Percentiles rank a stretch among this genome's conserved stretches.
Evolutionary conservation across 176 grass and related monocot genomes (phyloP).

Genomic region (Aechmea fasciata): DNA sequence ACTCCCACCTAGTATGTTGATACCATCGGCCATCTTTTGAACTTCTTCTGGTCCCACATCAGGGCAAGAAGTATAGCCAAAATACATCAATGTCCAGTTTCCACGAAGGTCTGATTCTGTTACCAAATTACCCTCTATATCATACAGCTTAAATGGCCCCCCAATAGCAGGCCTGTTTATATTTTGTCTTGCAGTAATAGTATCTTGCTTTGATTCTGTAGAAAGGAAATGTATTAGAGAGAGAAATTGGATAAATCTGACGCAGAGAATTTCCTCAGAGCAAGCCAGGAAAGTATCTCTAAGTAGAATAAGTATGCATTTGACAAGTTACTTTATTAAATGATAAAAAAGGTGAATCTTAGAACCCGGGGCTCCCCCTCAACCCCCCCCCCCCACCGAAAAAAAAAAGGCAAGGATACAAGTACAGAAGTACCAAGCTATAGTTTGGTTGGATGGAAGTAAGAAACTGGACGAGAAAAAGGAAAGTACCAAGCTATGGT

Average conservation of each 20-base stretch:
- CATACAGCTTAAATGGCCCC: conserved; percentile 84
- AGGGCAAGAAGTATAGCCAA: conserved; percentile 84
- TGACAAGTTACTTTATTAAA: no score
- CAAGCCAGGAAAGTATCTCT: no score
- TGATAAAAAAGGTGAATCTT: no score
- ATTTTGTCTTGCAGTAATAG: conserved; percentile 52
- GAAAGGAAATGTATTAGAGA: conserved; percentile 23
- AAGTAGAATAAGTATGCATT: no score
- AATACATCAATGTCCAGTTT: conserved; percentile 84
- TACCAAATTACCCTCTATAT: conserved; percentile 60
- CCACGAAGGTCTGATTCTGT: conserved; percentile 69
- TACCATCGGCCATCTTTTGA: conserved; percentile 59
- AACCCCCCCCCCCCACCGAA: no score
- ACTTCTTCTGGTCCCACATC: conserved; percentile 72
- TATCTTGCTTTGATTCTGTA: conserved; percentile 36
- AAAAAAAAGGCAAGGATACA: no score
- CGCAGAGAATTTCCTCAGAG: conserved; percentile 16
- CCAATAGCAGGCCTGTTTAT: conserved; percentile 83
- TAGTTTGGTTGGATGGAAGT: no score
- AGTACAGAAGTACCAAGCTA: no score
- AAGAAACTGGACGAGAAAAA: no score
- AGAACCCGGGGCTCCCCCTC: no score
- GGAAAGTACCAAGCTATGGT: no score
- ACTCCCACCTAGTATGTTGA: conserved; percentile 62
- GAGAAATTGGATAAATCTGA: conserved; percentile 9